A percentile compares a stretch with the other conserved stretches of the same genome.
phyloP scores from a whole-genome alignment of 495 filamentous ascomycete genomes.

The Apiosordaria backusii region DNA sequence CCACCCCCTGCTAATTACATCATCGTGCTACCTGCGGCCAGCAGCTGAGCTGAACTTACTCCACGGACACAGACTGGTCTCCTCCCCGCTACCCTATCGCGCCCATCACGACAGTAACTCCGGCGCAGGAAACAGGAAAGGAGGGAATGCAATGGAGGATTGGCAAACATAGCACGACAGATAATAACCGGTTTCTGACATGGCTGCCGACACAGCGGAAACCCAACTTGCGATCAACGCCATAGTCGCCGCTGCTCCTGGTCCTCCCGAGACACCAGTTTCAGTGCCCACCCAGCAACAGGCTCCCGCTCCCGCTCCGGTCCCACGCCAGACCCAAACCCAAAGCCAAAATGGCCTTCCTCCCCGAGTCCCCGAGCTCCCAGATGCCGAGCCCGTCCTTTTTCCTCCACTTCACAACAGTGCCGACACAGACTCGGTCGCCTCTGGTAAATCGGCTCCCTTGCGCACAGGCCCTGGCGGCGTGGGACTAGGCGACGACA shows the following conservation, averaged over 20 bases:
- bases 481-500: conserved; percentile 45
- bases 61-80: not conserved
- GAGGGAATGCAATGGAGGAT: no score
- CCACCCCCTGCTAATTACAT: not conserved
- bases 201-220: conserved; percentile 23
- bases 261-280: not conserved
- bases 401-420: conserved; percentile 46
- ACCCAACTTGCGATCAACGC: conserved; percentile 20
- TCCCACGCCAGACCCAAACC: not conserved
- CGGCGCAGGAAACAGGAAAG: no score
- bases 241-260: conserved; percentile 2
- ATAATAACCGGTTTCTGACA: not conserved
- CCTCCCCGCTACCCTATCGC: not conserved
- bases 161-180: not conserved
- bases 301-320: not conserved
- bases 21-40: not conserved
- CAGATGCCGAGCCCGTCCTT: conserved; percentile 16
- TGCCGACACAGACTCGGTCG: conserved; percentile 31
- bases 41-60: not conserved
- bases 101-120: not conserved
- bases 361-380: conserved; percentile 7
- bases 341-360: conserved; percentile 1
- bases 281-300: not conserved
- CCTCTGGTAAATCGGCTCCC: conserved; percentile 16
- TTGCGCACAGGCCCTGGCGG: conserved; percentile 28